phyloP scores from a whole-genome alignment of 1,139 yeast genomes.

The Lipomyces yarrowii region DNA sequence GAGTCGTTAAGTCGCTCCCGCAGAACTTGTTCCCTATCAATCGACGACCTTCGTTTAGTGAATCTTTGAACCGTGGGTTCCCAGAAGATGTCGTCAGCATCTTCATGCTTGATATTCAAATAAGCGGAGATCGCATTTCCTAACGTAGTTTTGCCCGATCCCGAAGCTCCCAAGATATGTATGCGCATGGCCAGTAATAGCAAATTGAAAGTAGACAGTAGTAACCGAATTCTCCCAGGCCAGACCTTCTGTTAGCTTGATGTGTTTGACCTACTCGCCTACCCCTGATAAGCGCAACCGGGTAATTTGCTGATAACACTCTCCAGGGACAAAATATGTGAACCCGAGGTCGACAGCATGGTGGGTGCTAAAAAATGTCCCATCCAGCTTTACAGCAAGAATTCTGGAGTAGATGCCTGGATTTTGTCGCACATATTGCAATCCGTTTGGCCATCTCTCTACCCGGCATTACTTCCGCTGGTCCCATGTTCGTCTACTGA shows the following conservation, averaged over 20 bases:
- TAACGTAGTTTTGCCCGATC: constrained; percentile 5
- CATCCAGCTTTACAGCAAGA: background rate
- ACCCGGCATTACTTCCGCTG: background rate
- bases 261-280: background rate
- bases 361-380: too few relatives aligned
- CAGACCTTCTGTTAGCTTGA: background rate
- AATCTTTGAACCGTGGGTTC: constrained; percentile 2
- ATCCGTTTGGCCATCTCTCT: too few relatives aligned
- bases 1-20: background rate
- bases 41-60: constrained; percentile 6
- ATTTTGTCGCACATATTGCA: too few relatives aligned
- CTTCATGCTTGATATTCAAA: constrained; percentile 6
- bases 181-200: background rate
- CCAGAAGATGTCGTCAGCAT: constrained; percentile 10
- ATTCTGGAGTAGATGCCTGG: too few relatives aligned
- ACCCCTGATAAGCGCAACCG: background rate
- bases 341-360: too few relatives aligned
- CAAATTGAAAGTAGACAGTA: background rate
- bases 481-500: background rate
- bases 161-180: constrained; percentile 6
- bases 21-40: constrained; percentile 4
- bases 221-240: background rate
- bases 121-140: constrained; percentile 2
- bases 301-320: background rate
- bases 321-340: too few relatives aligned